A percentile compares a stretch with the other conserved stretches of the same genome.
These are phyloP conservation scores for Blastomyces parvus DNA, from an alignment of 2,329 filamentous ascomycete genomes.

Conservation along the genomic window DNA sequence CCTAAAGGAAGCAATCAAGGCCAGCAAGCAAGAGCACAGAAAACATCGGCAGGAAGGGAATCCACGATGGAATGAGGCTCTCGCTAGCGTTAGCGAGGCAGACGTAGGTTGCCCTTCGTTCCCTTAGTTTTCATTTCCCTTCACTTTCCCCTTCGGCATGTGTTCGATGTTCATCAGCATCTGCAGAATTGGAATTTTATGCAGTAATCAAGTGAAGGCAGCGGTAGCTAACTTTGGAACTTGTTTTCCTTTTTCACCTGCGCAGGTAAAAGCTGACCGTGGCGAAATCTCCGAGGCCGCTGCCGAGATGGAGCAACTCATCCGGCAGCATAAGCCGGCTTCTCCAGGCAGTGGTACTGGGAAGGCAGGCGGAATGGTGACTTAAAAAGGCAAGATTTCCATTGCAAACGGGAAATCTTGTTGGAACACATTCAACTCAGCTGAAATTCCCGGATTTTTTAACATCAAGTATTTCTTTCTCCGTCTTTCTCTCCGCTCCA, in stretches of 20 bases:
- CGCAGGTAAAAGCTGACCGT: slow-evolving; percentile 52
- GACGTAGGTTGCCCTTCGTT: slow-evolving; percentile 42
- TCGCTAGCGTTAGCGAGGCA: slow-evolving; percentile 72
- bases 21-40: slow-evolving; percentile 54
- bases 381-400: neutral
- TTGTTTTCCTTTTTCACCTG: slow-evolving; percentile 4
- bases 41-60: slow-evolving; percentile 47
- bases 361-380: neutral
- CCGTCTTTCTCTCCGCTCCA: neutral
- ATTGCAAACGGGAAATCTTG: neutral
- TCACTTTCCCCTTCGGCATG: neutral
- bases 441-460: neutral
- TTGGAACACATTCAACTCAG: neutral
- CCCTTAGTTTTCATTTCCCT: neutral
- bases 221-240: slow-evolving; percentile 6
- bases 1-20: slow-evolving; percentile 38
- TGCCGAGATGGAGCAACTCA: slow-evolving; percentile 44
- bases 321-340: slow-evolving; percentile 17
- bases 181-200: neutral
- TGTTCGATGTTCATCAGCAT: neutral
- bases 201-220: neutral
- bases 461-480: neutral
- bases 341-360: neutral
- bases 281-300: slow-evolving; percentile 35
- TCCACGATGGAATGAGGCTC: slow-evolving; percentile 65